Base-by-base conservation (phyloP, 2,329 filamentous ascomycete species). In the Scedosporium apiospermum region DNA sequence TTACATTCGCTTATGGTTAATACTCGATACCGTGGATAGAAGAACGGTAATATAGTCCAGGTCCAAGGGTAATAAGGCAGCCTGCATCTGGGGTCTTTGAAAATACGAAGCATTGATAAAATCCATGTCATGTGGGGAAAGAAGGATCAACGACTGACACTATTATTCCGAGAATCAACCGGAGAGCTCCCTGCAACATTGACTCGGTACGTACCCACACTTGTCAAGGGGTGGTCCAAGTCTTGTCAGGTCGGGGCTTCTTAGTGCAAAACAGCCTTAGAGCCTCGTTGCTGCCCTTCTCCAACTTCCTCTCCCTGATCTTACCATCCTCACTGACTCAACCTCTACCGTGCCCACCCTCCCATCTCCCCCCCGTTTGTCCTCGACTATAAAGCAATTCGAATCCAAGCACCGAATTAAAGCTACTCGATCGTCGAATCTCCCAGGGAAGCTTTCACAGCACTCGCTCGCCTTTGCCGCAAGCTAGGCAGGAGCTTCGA, bases 201-300 rank as follows among this genome's bases (percentile, higher is more conserved):
- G 34, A 38, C 34, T 3, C 2, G 34, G 34, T 38, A 38, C 34
- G 34, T 38, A 38, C 34, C 44, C 16, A 18, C 44, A 21, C 44
- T 49, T 49, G n/a, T 21, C 16, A 49, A 49, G n/a, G 44, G 44
- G 44, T n/a, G 34, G 38, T 46, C 58, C 58, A n/a, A 30, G 38
- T 60, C 30, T 12, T 38, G 23, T 60, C 58, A 23, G n/a, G 18
- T 34, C 3, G 10, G 44, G 42, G 21, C 30, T 27, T 46, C 59
- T 61, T 51, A 53, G 42, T 41, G 59, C 59, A 61, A 61, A 61
- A 30, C 60, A 49, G 60, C 49, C 34, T 57, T 26, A 49, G 53
- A 23, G 60, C 60, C 60, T 61, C 21, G 60, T 61, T 55, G 46
- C 30, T 61, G 46, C 60, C 60, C 60, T 61, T 55, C 51, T 26